Conservation (phyloP, 768 basidiomycete species). For the Hericium erinaceus region DNA sequence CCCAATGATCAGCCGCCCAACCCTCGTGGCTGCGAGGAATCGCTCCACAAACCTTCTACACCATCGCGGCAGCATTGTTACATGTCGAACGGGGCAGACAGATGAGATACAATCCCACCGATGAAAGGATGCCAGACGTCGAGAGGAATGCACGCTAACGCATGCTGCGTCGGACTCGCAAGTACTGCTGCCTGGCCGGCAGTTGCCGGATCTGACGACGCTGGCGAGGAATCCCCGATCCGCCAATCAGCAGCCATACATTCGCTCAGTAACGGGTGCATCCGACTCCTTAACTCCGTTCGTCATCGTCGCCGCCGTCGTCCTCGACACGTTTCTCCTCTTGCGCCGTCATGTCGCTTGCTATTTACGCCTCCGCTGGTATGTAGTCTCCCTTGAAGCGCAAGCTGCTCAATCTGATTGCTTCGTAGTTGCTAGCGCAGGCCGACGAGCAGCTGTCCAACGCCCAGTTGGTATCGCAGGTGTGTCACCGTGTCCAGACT, state of each 20-base stretch:
- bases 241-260: neutral
- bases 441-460: slow-evolving; percentile 3
- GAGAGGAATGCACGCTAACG: too few relatives aligned
- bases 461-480: slow-evolving; percentile 1
- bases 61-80: too few relatives aligned
- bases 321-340: neutral
- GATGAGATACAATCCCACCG: too few relatives aligned
- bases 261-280: neutral
- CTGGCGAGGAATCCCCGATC: neutral
- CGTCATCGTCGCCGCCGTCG: neutral
- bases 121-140: too few relatives aligned
- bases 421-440: slow-evolving; percentile 3
- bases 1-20: too few relatives aligned
- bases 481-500: neutral
- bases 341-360: slow-evolving; percentile 8
- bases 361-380: slow-evolving; percentile 6
- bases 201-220: too few relatives aligned
- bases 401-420: neutral
- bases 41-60: too few relatives aligned
- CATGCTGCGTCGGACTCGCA: too few relatives aligned
- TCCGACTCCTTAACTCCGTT: neutral
- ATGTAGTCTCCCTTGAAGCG: neutral
- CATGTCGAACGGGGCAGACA: too few relatives aligned
- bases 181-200: too few relatives aligned
- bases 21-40: too few relatives aligned